Evolutionary conservation across 2,329 filamentous ascomycete genomes (phyloP).

Genomic region (Fusarium devonianum): DNA sequence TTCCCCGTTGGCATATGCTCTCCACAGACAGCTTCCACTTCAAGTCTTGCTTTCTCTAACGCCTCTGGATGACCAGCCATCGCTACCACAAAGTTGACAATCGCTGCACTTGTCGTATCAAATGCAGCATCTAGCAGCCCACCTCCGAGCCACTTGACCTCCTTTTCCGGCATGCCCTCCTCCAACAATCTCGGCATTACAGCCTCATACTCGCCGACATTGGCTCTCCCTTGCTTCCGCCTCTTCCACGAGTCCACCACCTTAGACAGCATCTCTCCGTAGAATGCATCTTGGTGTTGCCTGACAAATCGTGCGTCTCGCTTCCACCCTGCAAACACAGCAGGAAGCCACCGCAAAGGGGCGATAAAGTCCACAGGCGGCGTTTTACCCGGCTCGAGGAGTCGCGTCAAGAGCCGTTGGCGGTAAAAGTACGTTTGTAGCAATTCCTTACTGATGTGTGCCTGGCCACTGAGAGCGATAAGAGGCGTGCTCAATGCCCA

Average conservation of each 20-base stretch:
- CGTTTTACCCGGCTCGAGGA: conserved; percentile 38
- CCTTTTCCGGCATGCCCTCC: conserved; percentile 28
- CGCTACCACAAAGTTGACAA: conserved; percentile 32
- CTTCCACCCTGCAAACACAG: conserved; percentile 34
- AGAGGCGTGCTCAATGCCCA: conserved; percentile 41
- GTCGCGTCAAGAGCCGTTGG: conserved; percentile 34
- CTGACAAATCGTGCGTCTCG: conserved; percentile 27
- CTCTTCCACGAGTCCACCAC: conserved; percentile 11
- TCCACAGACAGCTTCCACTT: conserved; percentile 32
- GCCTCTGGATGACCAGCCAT: conserved; percentile 34
- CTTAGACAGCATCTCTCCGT: conserved; percentile 22
- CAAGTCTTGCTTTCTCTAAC: conserved; percentile 26
- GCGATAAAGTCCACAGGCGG: conserved; percentile 41
- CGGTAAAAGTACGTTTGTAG: conserved; percentile 29
- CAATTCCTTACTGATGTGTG: conserved; percentile 21
- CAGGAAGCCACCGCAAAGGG: conserved; percentile 31
- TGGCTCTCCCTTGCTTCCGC: neutral
- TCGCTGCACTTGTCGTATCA: conserved; percentile 34
- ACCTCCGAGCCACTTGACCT: conserved; percentile 32
- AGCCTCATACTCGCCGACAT: conserved; percentile 9
- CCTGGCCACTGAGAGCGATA: conserved; percentile 35
- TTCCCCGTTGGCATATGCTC: conserved; percentile 43
- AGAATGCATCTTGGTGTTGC: conserved; percentile 32
- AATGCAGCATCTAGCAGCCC: conserved; percentile 38
- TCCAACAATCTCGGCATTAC: conserved; percentile 30